Evolutionary conservation across 768 basidiomycete species (phyloP).

Genomic region (Obba rivulosa): DNA sequence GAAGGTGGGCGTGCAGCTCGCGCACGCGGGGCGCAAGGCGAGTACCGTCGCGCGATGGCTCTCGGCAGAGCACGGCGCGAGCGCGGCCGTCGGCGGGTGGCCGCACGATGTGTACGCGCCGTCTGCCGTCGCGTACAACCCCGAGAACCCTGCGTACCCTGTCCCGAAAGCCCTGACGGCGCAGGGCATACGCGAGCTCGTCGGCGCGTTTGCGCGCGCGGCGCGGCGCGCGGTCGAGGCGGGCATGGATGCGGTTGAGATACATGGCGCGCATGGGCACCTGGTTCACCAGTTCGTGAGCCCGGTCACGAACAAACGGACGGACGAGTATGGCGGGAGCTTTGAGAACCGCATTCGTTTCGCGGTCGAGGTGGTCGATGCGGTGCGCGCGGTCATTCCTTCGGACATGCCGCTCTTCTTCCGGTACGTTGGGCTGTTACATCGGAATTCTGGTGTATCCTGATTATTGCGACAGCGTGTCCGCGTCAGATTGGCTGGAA

Average conservation of each 20-base stretch:
- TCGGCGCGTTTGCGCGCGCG: slow-evolving; percentile 25
- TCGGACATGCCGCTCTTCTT: slow-evolving; percentile 64
- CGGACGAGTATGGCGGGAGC: slow-evolving; percentile 41
- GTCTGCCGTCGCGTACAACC: slow-evolving; percentile 38
- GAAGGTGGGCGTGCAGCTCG: slow-evolving; percentile 68
- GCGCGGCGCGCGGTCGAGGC: slow-evolving; percentile 34
- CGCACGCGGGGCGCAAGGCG: slow-evolving; percentile 70
- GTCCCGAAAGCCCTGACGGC: slow-evolving; percentile 21
- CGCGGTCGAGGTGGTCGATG: slow-evolving; percentile 32
- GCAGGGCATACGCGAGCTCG: slow-evolving; percentile 21
- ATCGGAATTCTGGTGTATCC: too few species aligned
- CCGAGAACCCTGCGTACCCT: slow-evolving; percentile 28
- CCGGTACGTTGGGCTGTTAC: slow-evolving; percentile 54
- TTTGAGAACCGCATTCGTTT: slow-evolving; percentile 42
- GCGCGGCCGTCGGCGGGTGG: slow-evolving; percentile 33
- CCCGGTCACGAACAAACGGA: slow-evolving; percentile 31
- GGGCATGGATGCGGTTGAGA: slow-evolving; percentile 24
- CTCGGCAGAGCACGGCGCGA: slow-evolving; percentile 29
- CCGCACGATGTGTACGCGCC: slow-evolving; percentile 38
- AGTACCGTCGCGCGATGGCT: slow-evolving; percentile 60
- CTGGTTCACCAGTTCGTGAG: slow-evolving; percentile 34
- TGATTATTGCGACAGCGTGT: slow-evolving; percentile 45
- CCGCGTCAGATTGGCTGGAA: slow-evolving; percentile 71
- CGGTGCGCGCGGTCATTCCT: slow-evolving; percentile 54
- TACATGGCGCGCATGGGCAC: slow-evolving; percentile 26